These are phyloP conservation scores for Barnettozyma sucrosica DNA, from an alignment of 805 yeast genomes.

Conservation along the genomic window DNA sequence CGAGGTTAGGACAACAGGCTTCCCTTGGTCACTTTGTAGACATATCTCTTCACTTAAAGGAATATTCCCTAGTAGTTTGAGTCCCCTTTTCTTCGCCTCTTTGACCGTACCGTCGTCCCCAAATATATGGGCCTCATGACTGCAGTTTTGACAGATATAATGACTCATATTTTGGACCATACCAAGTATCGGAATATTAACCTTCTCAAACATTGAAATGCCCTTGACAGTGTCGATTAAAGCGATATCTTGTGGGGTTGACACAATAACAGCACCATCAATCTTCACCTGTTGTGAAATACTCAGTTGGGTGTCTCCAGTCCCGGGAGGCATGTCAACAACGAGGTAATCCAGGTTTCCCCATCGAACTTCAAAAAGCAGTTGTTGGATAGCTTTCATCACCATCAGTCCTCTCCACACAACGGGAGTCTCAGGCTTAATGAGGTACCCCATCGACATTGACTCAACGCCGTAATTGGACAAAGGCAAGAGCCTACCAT, in stretches of 20 bases:
- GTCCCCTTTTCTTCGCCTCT: constrained; percentile 42
- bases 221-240: constrained; percentile 77
- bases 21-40: constrained; percentile 54
- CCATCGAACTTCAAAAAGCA: constrained; percentile 83
- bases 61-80: constrained; percentile 56
- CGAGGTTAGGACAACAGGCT: constrained; percentile 49
- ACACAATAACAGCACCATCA: constrained; percentile 76
- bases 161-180: constrained; percentile 80
- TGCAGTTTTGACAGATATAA: constrained; percentile 69
- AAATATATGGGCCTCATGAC: constrained; percentile 67
- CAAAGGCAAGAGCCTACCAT: constrained; percentile 59
- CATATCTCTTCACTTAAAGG: constrained; percentile 64
- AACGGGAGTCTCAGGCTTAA: constrained; percentile 59
- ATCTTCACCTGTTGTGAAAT: constrained; percentile 72
- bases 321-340: constrained; percentile 87
- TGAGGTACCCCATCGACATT: constrained; percentile 86
- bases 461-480: constrained; percentile 70
- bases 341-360: constrained; percentile 58
- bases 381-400: constrained; percentile 79
- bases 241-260: constrained; percentile 86
- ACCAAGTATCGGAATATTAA: constrained; percentile 67
- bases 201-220: constrained; percentile 68
- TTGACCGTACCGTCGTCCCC: constrained; percentile 52
- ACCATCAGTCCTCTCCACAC: constrained; percentile 88
- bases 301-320: constrained; percentile 82